phyloP scores from a whole-genome alignment of 2,329 filamentous ascomycete species.

The Alternaria incomplexa region DNA sequence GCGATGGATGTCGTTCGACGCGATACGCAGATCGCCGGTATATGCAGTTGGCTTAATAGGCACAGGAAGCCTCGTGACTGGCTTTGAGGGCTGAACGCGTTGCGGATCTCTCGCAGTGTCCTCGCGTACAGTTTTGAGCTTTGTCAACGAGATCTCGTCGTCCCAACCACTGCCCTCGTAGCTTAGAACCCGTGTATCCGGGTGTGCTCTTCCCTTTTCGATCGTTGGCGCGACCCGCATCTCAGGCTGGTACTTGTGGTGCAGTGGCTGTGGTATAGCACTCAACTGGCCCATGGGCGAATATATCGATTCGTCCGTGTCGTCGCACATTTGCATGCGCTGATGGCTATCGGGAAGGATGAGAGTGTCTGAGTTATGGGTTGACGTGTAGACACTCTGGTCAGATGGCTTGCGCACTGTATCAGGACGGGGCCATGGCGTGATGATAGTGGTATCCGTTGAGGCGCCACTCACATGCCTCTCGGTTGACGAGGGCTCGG shows the following conservation, averaged over 20 bases:
- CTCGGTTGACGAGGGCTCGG: neutral
- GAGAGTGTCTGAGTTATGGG: conserved; percentile 24
- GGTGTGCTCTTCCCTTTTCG: neutral
- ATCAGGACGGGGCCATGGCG: conserved; percentile 9
- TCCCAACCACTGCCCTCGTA: conserved; percentile 33
- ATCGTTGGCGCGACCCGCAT: neutral
- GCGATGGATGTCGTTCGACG: conserved; percentile 5
- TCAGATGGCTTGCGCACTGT: conserved; percentile 13
- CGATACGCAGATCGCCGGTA: conserved; percentile 11
- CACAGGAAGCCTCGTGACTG: conserved; percentile 22
- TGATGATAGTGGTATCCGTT: neutral
- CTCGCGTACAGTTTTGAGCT: conserved; percentile 14
- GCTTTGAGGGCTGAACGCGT: neutral
- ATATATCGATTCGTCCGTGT: conserved; percentile 5
- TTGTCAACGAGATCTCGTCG: conserved; percentile 23
- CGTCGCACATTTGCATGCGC: neutral
- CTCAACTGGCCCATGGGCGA: conserved; percentile 25
- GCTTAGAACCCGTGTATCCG: conserved; percentile 24
- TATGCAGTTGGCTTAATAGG: conserved; percentile 25
- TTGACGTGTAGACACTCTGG: conserved; percentile 22
- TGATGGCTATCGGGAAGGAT: neutral
- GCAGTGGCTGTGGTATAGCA: conserved; percentile 26
- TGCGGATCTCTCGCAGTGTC: neutral
- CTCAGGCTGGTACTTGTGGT: neutral
- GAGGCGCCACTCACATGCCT: neutral